Conservation (phyloP, 2,329 filamentous ascomycete genomes). For the Pseudopyricularia javanii region DNA sequence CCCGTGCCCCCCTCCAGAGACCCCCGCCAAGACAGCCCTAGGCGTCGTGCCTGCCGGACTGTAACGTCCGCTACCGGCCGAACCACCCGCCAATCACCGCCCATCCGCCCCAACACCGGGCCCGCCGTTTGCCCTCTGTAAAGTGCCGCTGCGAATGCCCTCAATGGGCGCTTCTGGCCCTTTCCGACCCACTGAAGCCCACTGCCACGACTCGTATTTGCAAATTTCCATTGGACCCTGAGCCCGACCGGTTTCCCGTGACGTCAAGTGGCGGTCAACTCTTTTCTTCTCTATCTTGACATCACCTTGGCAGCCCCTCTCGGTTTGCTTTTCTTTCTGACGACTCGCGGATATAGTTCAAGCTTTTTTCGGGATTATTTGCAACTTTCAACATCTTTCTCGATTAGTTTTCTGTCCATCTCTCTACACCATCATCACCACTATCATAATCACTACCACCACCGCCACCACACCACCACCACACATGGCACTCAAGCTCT, state of each 20-base stretch:
- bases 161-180: not conserved
- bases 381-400: not conserved
- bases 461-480: not conserved
- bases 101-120: too few relatives aligned
- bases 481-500: constrained; percentile 19
- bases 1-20: too few relatives aligned
- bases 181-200: not conserved
- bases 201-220: not conserved
- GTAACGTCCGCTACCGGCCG: too few relatives aligned
- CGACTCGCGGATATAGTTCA: not conserved
- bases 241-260: not conserved
- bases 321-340: not conserved
- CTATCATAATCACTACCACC: not conserved
- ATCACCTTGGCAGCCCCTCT: not conserved
- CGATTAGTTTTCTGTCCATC: not conserved
- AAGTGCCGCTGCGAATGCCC: too few relatives aligned
- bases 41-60: too few relatives aligned
- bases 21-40: too few relatives aligned
- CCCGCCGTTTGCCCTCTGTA: too few relatives aligned
- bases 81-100: too few relatives aligned
- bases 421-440: not conserved
- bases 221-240: not conserved
- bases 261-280: not conserved
- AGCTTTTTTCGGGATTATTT: not conserved
- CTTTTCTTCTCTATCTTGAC: not conserved